phyloP scores from a whole-genome alignment of 2,329 filamentous ascomycete genomes.

The Arthroderma sp. region DNA sequence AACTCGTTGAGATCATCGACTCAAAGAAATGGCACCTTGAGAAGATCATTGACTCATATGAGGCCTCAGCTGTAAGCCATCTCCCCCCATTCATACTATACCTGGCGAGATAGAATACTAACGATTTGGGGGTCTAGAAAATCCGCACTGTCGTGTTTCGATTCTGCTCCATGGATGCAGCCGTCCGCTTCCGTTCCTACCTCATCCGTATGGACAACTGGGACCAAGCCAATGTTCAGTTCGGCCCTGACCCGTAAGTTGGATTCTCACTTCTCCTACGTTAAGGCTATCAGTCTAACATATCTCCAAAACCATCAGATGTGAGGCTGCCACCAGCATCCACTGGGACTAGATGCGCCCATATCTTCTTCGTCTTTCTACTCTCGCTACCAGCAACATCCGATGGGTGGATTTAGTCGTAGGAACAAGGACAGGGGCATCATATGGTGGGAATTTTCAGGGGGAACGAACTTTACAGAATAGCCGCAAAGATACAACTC shows the following conservation, averaged over 20 bases:
- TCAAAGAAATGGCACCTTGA: conserved; percentile 35
- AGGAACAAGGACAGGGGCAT: background rate
- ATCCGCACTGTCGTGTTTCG: conserved; percentile 35
- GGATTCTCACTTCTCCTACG: background rate
- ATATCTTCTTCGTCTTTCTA: background rate
- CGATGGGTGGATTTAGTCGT: background rate
- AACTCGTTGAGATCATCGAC: conserved; percentile 26
- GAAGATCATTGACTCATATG: conserved; percentile 33
- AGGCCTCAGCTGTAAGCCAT: conserved; percentile 30
- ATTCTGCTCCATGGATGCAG: conserved; percentile 37
- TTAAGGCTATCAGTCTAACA: background rate
- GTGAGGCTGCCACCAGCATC: conserved; percentile 7
- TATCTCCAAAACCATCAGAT: conserved; percentile 4
- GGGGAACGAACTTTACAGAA: background rate
- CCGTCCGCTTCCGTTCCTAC: conserved; percentile 34
- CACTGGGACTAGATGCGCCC: conserved; percentile 11
- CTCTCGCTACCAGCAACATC: background rate
- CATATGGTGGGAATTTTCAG: background rate
- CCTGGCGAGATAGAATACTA: background rate
- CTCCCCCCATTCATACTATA: background rate
- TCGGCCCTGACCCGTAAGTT: conserved; percentile 33
- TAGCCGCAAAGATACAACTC: background rate
- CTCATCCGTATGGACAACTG: conserved; percentile 33
- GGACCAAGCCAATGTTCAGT: conserved; percentile 36
- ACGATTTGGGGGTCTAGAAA: conserved; percentile 1